phyloP scores from a whole-genome alignment of 176 grass and related monocot species.

The Microstegium vimineum region DNA sequence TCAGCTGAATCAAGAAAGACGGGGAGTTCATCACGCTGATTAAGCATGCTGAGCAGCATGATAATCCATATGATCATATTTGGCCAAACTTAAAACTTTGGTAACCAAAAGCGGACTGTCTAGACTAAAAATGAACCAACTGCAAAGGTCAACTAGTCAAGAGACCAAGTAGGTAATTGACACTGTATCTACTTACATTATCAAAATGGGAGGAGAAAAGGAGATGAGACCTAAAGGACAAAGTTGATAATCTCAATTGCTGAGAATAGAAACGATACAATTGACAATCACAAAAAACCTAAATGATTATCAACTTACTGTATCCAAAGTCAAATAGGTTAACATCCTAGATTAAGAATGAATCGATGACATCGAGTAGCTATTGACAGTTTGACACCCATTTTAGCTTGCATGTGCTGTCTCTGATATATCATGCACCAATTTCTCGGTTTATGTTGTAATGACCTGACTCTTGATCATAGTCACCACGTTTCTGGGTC shows the following conservation, averaged over 20 bases:
- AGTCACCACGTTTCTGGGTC: not conserved
- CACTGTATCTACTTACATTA: not conserved
- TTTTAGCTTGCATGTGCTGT: not conserved
- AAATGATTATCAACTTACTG: not conserved
- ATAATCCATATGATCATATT: not conserved
- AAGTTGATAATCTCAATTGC: not conserved
- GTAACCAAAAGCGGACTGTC: not conserved
- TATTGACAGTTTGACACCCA: not conserved
- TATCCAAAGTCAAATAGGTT: not conserved
- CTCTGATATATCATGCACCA: not conserved
- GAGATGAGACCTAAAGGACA: not conserved
- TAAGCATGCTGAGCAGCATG: not conserved
- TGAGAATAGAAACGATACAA: not conserved
- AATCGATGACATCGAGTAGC: not conserved
- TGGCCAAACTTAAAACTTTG: not conserved
- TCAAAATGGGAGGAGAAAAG: not conserved
- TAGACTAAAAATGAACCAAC: not conserved
- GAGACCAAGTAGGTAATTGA: not conserved
- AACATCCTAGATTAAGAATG: not conserved
- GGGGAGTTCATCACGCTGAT: not conserved
- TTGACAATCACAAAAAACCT: not conserved
- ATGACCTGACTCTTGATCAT: not conserved
- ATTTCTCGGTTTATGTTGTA: not conserved
- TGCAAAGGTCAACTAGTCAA: not conserved
- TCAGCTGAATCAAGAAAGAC: not conserved